Evolutionary conservation across 768 basidiomycete species (phyloP).

Genomic region (Omphalotus guepiniiformis): DNA sequence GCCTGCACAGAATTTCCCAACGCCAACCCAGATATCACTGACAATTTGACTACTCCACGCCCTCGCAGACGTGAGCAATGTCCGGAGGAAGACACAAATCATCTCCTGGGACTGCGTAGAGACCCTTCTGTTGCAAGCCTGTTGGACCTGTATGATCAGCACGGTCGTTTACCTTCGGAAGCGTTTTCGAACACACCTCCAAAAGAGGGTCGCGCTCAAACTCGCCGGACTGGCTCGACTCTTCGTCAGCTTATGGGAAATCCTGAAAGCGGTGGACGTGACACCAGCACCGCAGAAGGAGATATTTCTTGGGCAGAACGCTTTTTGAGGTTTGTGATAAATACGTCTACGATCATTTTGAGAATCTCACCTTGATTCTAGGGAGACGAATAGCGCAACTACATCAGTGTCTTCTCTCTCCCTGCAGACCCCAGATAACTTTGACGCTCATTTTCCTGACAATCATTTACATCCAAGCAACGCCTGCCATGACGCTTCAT

Average conservation of each 20-base stretch:
- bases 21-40: constrained; percentile 41
- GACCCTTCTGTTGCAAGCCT: constrained; percentile 79
- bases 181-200: constrained; percentile 64
- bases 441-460: constrained; percentile 33
- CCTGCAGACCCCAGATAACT: constrained; percentile 48
- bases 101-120: constrained; percentile 57
- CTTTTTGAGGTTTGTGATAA: constrained; percentile 52
- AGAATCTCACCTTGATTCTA: constrained; percentile 15
- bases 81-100: constrained; percentile 43
- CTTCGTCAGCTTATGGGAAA: constrained; percentile 68
- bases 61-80: constrained; percentile 27
- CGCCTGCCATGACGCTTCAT: constrained; percentile 31
- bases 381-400: constrained; percentile 40
- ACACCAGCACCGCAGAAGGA: constrained; percentile 44
- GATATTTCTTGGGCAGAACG: constrained; percentile 86
- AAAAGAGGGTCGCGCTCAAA: constrained; percentile 45
- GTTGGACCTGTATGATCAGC: constrained; percentile 67
- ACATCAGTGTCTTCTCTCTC: constrained; percentile 46
- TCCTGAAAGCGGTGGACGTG: constrained; percentile 26
- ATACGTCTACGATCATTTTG: neutral
- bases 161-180: constrained; percentile 56
- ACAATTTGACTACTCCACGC: constrained; percentile 22
- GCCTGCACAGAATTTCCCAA: constrained; percentile 63
- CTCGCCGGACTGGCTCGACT: constrained; percentile 64
- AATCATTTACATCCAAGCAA: constrained; percentile 25